phyloP scores from a whole-genome alignment of 257 asterid species.

The Solanum ahanhuiri region DNA sequence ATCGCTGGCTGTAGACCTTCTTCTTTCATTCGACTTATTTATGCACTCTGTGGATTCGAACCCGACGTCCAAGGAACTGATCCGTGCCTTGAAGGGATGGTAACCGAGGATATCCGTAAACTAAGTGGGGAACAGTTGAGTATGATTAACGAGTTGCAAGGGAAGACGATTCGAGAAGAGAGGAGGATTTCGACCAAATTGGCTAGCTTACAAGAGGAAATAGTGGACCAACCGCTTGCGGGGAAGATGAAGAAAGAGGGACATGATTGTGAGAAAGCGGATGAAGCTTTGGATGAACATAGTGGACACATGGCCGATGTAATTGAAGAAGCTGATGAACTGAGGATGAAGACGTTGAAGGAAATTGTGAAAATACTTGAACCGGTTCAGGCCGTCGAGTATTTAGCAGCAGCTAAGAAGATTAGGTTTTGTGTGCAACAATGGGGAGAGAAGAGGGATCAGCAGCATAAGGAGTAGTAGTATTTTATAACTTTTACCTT shows the following conservation, averaged over 20 bases:
- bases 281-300: neutral
- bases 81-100: no score
- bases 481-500: no score
- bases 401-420: constrained; percentile 36
- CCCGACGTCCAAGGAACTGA: no score
- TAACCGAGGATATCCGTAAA: no score
- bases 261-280: neutral
- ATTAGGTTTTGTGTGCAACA: constrained; percentile 28
- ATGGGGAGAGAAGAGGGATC: constrained; percentile 23
- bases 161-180: constrained; percentile 24
- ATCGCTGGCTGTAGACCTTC: no score
- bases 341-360: no score
- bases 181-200: constrained; percentile 10
- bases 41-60: no score
- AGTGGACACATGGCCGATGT: no score
- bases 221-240: constrained; percentile 27
- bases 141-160: constrained; percentile 27
- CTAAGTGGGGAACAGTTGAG: constrained; percentile 9
- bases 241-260: neutral
- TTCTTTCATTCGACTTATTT: no score
- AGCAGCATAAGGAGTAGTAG: no score
- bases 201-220: constrained; percentile 37
- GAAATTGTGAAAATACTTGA: constrained; percentile 7
- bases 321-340: no score
- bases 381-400: constrained; percentile 43